Evolutionary conservation across 2,329 filamentous ascomycete species (phyloP).

Genomic region (Hysterium pulicare): DNA sequence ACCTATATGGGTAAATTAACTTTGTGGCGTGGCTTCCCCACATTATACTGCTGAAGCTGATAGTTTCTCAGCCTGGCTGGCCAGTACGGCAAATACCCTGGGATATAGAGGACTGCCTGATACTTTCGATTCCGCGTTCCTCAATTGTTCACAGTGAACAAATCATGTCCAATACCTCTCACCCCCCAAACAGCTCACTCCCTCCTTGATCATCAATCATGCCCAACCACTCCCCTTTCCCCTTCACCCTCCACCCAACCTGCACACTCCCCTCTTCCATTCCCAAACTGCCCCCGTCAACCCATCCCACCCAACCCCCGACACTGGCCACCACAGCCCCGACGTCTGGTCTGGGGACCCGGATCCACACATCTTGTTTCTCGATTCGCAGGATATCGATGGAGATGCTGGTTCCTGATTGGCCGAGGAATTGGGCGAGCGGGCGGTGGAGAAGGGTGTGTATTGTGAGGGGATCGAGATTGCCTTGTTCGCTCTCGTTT

Average conservation of each 20-base stretch:
- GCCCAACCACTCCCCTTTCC: neutral
- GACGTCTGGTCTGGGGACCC: slow-evolving; percentile 61
- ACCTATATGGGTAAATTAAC: too few species aligned
- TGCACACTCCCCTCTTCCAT: slow-evolving; percentile 18
- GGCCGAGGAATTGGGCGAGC: slow-evolving; percentile 66
- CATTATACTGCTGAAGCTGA: too few species aligned
- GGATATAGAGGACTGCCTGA: too few species aligned
- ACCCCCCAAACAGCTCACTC: neutral
- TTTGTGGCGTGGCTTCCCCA: too few species aligned
- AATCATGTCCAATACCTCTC: too few species aligned
- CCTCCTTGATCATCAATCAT: neutral
- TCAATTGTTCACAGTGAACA: too few species aligned
- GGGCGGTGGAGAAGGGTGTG: slow-evolving; percentile 62
- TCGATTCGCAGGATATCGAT: slow-evolving; percentile 67
- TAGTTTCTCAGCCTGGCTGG: too few species aligned
- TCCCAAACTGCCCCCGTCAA: slow-evolving; percentile 3
- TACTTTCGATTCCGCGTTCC: too few species aligned
- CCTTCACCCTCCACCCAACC: slow-evolving; percentile 42
- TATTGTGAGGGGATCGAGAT: slow-evolving; percentile 60
- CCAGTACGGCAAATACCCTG: too few species aligned
- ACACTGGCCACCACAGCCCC: slow-evolving; percentile 61
- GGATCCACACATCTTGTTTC: slow-evolving; percentile 58
- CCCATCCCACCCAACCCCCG: slow-evolving; percentile 58
- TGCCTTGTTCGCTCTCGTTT: too few species aligned
- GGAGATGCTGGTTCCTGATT: slow-evolving; percentile 63